Evolutionary conservation across 2,329 filamentous ascomycete species (phyloP), one percentile per base, ranked within the genome.

Genomic region (Sordariomycetes sp.): DNA sequence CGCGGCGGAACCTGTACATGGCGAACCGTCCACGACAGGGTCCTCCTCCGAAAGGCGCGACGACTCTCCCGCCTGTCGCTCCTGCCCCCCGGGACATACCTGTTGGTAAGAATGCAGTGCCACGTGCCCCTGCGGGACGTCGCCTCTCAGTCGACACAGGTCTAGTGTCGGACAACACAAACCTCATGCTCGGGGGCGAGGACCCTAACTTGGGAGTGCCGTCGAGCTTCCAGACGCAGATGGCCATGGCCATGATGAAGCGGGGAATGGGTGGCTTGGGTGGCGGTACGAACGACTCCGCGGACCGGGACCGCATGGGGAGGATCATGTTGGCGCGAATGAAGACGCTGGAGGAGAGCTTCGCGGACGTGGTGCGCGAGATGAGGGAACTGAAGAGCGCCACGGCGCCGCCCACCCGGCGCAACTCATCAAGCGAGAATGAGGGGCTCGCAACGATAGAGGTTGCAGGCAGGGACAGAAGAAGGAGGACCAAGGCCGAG

Each of bases 301-400:
- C 67, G 58, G 75, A 76, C 78, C 82, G 69, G 25, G 87, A 89
- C 66, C 82, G 88, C 48, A 88, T 92, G 80, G 85, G 86, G 64
- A 82, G 90, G 59, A 79, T 96, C 53, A 88, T 97, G 71, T 76
- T 97, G 53, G 90, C 90, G 10, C 79, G 90, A 37, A 97, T 97
- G 90, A 94, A 94, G 69, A 93, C 88, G 8, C 78, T 97, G 2
- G 92, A 97, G 69, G 90, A 96, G 71, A 88, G 91, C 16, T 93
- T 97, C 69, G 81, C 88, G 2, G 90, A 96, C 60, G 86, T 96
- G n/a, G 82, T 91, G 59, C 84, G 83, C 61, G 90, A 94, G 70
- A 86, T 96, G 69, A 84, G 88, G 61, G 82, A 84, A 62, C 73
- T 82, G 68, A 82, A 76, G 71, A 74, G 71, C 46, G 75, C 73